A percentile compares a stretch with the other conserved stretches of the same genome.
These are phyloP conservation scores for Phytophthora foliorum DNA, from an alignment of 352 stramenopile genomes.

Conservation along the genomic window DNA sequence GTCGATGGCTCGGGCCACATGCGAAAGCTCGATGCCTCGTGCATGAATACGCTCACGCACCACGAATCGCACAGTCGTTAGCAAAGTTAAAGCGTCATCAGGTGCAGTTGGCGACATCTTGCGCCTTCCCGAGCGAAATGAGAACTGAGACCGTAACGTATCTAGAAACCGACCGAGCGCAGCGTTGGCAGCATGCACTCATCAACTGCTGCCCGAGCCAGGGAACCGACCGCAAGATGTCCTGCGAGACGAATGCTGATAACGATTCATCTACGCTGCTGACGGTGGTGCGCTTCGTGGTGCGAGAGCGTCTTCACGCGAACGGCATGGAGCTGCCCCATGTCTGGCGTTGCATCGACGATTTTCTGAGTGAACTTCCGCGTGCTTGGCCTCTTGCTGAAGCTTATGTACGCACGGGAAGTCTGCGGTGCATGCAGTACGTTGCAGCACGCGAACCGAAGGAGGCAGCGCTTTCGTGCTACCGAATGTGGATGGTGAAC, in stretches of 20 bases:
- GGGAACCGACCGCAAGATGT: no score
- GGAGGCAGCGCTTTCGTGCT: not conserved
- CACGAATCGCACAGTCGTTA: constrained; percentile 26
- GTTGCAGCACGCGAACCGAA: not conserved
- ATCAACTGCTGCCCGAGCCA: no score
- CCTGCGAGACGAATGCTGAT: no score
- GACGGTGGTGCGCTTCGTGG: constrained; percentile 11
- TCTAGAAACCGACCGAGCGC: no score
- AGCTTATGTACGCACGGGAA: not conserved
- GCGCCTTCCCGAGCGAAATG: not conserved
- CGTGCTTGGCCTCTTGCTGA: not conserved
- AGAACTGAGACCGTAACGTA: constrained; percentile 2
- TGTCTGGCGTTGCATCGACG: not conserved
- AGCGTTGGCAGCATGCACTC: no score
- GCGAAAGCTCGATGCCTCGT: constrained; percentile 16
- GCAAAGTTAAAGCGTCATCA: not conserved
- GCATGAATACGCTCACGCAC: constrained; percentile 13
- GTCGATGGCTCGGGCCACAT: constrained; percentile 21
- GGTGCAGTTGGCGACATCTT: not conserved
- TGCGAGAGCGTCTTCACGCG: no score
- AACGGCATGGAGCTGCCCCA: not conserved
- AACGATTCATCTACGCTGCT: not conserved
- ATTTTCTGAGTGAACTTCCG: constrained; percentile 9
- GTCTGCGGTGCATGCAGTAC: not conserved
- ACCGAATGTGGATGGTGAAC: constrained; percentile 13